Percentiles rank a stretch among this genome's conserved stretches.
Conservation (phyloP, 192 early-diverging fungal genomes). For the Podila horticola region DNA sequence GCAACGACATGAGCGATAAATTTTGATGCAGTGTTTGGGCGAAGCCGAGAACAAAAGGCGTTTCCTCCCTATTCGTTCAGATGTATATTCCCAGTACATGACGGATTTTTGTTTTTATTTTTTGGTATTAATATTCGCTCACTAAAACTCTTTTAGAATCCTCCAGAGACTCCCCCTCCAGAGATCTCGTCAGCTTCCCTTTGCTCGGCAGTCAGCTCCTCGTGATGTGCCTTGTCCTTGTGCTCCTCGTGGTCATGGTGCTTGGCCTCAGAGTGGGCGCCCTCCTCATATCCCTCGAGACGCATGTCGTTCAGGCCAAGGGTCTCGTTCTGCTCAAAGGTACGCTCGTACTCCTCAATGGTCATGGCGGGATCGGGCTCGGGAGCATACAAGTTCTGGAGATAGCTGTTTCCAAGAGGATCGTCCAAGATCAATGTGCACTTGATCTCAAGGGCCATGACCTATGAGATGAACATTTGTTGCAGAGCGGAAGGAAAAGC, state of each 20-base stretch:
- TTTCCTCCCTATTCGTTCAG: no score
- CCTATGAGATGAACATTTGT: background rate
- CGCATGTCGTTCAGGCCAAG: conserved; percentile 92
- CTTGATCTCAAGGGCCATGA: conserved; percentile 57
- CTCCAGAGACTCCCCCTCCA: conserved; percentile 42
- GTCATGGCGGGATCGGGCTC: conserved; percentile 96
- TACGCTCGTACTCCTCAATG: conserved; percentile 85
- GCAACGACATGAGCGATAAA: no score
- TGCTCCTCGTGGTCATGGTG: conserved; percentile 4
- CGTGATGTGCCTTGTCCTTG: conserved; percentile 1
- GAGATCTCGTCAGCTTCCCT: conserved; percentile 42
- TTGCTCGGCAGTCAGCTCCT: conserved; percentile 37
- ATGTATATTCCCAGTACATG: no score
- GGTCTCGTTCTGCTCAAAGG: conserved; percentile 88
- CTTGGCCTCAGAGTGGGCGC: conserved; percentile 1
- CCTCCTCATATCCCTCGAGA: conserved; percentile 71
- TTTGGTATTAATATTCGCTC: background rate
- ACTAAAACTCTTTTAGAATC: conserved; percentile 3
- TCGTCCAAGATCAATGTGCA: conserved; percentile 88
- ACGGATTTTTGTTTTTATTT: background rate
- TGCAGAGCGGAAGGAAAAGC: background rate
- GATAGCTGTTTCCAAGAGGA: conserved; percentile 89
- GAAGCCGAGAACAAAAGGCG: no score
- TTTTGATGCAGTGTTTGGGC: no score
- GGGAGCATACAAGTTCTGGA: conserved; percentile 94